These are phyloP conservation scores for Microcyclosporella mali DNA, from an alignment of 2,329 filamentous ascomycete species.

Conservation along the genomic window DNA sequence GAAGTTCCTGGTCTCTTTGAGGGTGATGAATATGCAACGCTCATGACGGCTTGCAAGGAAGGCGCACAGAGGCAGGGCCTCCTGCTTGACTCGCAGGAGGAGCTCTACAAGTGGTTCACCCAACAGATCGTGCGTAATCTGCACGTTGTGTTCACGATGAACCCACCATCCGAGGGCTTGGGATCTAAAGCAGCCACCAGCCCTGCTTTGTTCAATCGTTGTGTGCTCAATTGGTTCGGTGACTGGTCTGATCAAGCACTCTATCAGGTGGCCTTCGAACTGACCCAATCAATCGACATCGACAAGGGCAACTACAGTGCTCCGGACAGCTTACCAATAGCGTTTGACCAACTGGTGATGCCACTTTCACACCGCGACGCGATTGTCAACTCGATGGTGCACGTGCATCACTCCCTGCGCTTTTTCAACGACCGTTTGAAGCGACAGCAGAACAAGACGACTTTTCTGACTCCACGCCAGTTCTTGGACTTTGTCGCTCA, in stretches of 20 bases:
- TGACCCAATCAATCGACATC: constrained; percentile 93
- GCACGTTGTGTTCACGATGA: constrained; percentile 99
- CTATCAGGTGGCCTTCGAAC: constrained; percentile 93
- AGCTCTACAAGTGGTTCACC: constrained; percentile 99
- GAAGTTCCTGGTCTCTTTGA: constrained; percentile 98
- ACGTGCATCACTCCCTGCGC: constrained; percentile 92
- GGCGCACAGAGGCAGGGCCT: constrained; percentile 93
- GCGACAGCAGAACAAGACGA: constrained; percentile 86
- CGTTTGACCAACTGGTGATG: constrained; percentile 75
- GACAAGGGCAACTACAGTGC: constrained; percentile 80
- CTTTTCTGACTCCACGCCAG: constrained; percentile 90
- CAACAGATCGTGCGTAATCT: constrained; percentile 98
- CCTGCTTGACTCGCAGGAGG: constrained; percentile 92
- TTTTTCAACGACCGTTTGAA: constrained; percentile 80
- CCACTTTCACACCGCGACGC: constrained; percentile 87
- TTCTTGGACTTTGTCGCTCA: constrained; percentile 98
- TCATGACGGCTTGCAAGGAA: constrained; percentile 99
- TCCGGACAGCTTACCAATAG: constrained; percentile 86
- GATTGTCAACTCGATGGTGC: constrained; percentile 97
- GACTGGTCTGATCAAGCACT: constrained; percentile 99
- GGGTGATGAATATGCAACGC: constrained; percentile 94
- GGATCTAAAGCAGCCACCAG: constrained; percentile 96
- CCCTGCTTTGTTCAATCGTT: constrained; percentile 98
- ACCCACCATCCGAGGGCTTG: constrained; percentile 89
- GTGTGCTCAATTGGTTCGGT: constrained; percentile 98